Evolutionary conservation across 2,329 filamentous ascomycete genomes (phyloP).

Genomic region (Colletotrichum acutatum): DNA sequence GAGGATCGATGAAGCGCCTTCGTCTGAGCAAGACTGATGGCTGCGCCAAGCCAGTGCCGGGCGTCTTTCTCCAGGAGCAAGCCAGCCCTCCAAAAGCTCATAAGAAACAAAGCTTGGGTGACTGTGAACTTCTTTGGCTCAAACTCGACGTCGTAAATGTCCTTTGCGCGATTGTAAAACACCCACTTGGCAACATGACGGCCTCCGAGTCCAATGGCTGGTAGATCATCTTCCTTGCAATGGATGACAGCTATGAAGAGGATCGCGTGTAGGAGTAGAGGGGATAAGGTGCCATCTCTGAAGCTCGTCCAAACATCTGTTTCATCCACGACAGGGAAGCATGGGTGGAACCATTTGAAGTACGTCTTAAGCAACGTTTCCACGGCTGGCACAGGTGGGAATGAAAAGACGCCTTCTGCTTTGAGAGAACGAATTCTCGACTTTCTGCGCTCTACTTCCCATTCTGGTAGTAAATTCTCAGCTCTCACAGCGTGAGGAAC

Average conservation of each 20-base stretch:
- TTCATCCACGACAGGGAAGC: slow-evolving; percentile 64
- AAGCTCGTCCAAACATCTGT: slow-evolving; percentile 52
- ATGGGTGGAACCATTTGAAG: slow-evolving; percentile 66
- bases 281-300: slow-evolving; percentile 54
- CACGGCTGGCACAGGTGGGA: slow-evolving; percentile 55
- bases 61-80: slow-evolving; percentile 58
- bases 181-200: slow-evolving; percentile 60
- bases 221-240: slow-evolving; percentile 57
- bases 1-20: slow-evolving; percentile 52
- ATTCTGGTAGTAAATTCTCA: slow-evolving; percentile 49
- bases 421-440: neutral
- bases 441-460: slow-evolving; percentile 50
- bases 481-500: slow-evolving; percentile 46
- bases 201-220: slow-evolving; percentile 56
- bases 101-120: slow-evolving; percentile 61
- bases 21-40: slow-evolving; percentile 62
- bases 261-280: slow-evolving; percentile 62
- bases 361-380: slow-evolving; percentile 59
- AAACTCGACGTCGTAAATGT: slow-evolving; percentile 63
- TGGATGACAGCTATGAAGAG: slow-evolving; percentile 65
- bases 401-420: slow-evolving; percentile 46
- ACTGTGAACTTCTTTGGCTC: slow-evolving; percentile 61
- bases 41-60: slow-evolving; percentile 60
- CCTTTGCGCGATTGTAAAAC: slow-evolving; percentile 61
- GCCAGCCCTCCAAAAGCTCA: slow-evolving; percentile 65